Base-by-base conservation (phyloP, 192 early-diverging fungal species). In the Chytriomyces sp. region DNA sequence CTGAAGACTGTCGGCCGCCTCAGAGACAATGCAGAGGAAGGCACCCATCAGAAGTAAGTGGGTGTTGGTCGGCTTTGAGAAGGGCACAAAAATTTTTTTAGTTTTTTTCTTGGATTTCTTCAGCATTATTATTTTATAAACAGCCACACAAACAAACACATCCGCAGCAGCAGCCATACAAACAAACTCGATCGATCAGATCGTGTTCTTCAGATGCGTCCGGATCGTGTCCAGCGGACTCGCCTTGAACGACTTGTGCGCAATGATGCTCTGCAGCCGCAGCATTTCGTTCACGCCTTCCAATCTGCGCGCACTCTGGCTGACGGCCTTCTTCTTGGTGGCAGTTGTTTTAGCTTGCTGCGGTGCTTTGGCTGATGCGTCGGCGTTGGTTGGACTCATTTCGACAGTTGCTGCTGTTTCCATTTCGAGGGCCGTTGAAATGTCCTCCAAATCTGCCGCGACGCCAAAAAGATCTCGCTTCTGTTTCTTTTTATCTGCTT, bases 1-100 rank as follows among this genome's bases (percentile, higher is more conserved):
- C 64, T 83, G 82, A 80, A 18, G 75, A 59, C 67, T 71, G 80
- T 59, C 80, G 60, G 13, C 16, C 63, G 63, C 20, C 24, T 26
- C 50, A 73, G 60, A 35, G 59, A 57, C 20, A 13, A 20, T 57
- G 53, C 53, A 73, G 7, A 73, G 53, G 16, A 44, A 35, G 7
- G 71, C 71, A 8, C 71, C 71, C 71, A 73, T 73, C 62, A 9
- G 7, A 16, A n/a, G 26, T 57, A 2, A 20, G 53, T n/a, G 53
- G 53, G 35, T 35, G 35, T 35, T 35, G 35, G 35, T 35, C 35
- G 35, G 35, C 35, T 35, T 35, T 35, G 35, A 57, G 53, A 20
- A n/a, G 0, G 5, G 13, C 53, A 57, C 53, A 57, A 20, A 18
- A 20, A 57, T n/a, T n/a, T 57, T 57, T 57, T 57, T n/a, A 13